Evolutionary conservation across 768 basidiomycete genomes (phyloP), one percentile per base, ranked within the genome.

Genomic region (Russula sp.): DNA sequence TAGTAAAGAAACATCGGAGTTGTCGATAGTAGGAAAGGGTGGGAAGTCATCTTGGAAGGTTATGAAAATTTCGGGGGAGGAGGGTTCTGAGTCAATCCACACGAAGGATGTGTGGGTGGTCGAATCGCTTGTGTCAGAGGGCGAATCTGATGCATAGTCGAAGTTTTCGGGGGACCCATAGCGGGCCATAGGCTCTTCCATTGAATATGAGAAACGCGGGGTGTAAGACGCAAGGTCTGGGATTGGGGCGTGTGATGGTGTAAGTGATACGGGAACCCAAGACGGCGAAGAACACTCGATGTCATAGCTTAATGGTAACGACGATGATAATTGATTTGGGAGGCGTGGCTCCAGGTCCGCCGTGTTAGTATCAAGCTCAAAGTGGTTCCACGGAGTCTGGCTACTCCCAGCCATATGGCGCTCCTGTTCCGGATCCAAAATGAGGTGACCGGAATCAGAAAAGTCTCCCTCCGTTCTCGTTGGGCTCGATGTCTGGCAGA

Each of bases 61-160:
- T 32, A 64, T 32, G 51, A 56, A 24, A 40, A 38, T 38, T n/a
- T 46, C 49, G 38, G 59, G 36, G 16, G 38, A 56, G 53, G 49
- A 40, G 46, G 48, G 28, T 60, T 32, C 48, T 54, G 59, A 49
- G 36, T 60, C 46, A 28, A 22, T 20, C 53, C 46, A 64, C 30
- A 28, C 57, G 20, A 49, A 49, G 49, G 44, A 30, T 42, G 58
- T 20, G 28, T 28, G 26, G 11, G 57, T 38, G 26, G 24, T 49
- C 13, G 51, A 42, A 48, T 48, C 28, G 48, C 53, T 56, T 14
- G 38, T 22, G 48, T 56, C 59, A 24, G 59, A 60, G n/a, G 53
- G 40, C 20, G 48, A 64, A 60, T 60, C 63, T 24, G 24, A 24
- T 6, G 38, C n/a, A 26, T 42, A 55, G 28, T 60, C 63, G 14